Conservation (phyloP, 768 basidiomycete genomes). For the Podaxis carcinomalis region DNA sequence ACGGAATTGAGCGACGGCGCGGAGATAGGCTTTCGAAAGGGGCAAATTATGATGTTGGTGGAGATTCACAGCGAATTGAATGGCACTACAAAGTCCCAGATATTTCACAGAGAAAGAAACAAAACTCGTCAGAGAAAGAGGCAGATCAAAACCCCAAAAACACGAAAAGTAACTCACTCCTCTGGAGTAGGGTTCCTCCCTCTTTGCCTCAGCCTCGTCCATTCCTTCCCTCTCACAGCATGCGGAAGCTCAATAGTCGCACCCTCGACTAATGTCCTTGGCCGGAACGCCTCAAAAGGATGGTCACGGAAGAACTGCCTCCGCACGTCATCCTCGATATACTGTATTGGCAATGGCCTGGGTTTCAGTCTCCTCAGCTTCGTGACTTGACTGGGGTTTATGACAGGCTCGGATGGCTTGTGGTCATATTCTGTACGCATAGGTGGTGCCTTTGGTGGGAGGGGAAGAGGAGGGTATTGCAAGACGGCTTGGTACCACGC, state of each 20-base stretch:
- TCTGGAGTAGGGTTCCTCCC: constrained; percentile 82
- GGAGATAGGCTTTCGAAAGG: constrained; percentile 75
- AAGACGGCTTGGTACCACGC: constrained; percentile 84
- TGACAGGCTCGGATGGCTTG: constrained; percentile 17
- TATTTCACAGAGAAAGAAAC: constrained; percentile 8
- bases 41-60: constrained; percentile 59
- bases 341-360: constrained; percentile 52
- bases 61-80: constrained; percentile 78
- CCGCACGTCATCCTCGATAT: constrained; percentile 82
- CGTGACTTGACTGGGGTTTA: constrained; percentile 15
- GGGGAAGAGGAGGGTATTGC: constrained; percentile 81
- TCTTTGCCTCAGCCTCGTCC: constrained; percentile 80
- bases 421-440: constrained; percentile 52
- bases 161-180: constrained; percentile 58
- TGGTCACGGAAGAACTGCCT: constrained; percentile 93
- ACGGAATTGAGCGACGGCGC: constrained; percentile 82
- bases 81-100: constrained; percentile 45
- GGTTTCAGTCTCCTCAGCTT: constrained; percentile 22
- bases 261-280: constrained; percentile 71
- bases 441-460: constrained; percentile 73
- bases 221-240: constrained; percentile 52
- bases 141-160: neutral
- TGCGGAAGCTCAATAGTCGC: constrained; percentile 52
- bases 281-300: constrained; percentile 91
- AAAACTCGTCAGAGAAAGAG: neutral